Conservation (phyloP, 2,329 filamentous ascomycete species). For the Paracoccidioides brasiliensis region DNA sequence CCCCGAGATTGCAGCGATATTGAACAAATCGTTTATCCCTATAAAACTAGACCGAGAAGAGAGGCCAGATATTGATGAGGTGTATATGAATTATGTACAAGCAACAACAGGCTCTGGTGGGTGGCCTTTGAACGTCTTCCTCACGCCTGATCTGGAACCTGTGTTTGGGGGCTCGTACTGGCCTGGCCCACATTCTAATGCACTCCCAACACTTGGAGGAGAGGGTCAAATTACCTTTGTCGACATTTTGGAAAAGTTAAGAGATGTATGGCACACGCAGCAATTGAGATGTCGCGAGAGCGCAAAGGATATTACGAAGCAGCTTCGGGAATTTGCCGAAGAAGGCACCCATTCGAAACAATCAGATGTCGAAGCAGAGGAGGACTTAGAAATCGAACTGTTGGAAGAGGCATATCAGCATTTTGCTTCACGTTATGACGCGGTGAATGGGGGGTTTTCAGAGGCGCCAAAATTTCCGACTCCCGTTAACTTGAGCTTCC, state of each 20-base stretch:
- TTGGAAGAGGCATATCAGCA: slow-evolving; percentile 79
- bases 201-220: slow-evolving; percentile 25
- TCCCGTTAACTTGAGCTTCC: slow-evolving; percentile 68
- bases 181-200: slow-evolving; percentile 59
- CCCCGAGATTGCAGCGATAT: slow-evolving; percentile 59
- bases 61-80: slow-evolving; percentile 81
- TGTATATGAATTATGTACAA: slow-evolving; percentile 98
- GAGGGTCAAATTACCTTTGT: slow-evolving; percentile 64
- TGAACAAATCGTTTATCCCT: slow-evolving; percentile 81
- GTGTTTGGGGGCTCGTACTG: slow-evolving; percentile 96
- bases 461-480: slow-evolving; percentile 78
- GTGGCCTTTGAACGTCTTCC: slow-evolving; percentile 93
- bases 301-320: slow-evolving; percentile 65
- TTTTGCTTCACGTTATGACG: slow-evolving; percentile 69
- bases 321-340: slow-evolving; percentile 75
- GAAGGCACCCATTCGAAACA: slow-evolving; percentile 54
- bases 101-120: slow-evolving; percentile 81
- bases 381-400: slow-evolving; percentile 75
- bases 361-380: slow-evolving; percentile 37
- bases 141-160: slow-evolving; percentile 83
- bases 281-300: slow-evolving; percentile 71
- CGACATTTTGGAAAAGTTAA: slow-evolving; percentile 67
- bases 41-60: slow-evolving; percentile 90
- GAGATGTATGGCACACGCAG: slow-evolving; percentile 65
- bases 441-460: slow-evolving; percentile 66